Evolutionary conservation across 2,329 filamentous ascomycete species (phyloP), one percentile per base, ranked within the genome.

Genomic region (Biscogniauxia mediterranea): DNA sequence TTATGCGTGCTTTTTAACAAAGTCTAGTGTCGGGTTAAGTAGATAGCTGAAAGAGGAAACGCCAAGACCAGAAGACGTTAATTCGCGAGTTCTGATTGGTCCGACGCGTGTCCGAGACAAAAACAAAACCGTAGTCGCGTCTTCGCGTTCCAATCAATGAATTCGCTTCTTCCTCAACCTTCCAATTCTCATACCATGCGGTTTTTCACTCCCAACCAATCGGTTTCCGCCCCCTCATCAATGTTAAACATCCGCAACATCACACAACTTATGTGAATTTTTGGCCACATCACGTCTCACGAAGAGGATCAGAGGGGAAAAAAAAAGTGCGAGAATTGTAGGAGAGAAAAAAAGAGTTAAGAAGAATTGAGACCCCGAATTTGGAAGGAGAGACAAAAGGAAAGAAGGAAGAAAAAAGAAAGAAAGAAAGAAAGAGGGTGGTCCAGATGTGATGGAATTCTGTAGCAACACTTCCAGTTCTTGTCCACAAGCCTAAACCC

Each of bases 161-260:
- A 19, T 13, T 54, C 56, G 19, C 56, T 58, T 50, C 51, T n/a
- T 42, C 28, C 15, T n/a, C 9, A 4, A 46, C 38, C 32, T 42
- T 17, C 15, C 51, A 58, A 51, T 53, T 26, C 15, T 58, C 50
- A 58, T 15, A 53, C 49, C 32, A 42, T 19, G 54, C 50, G 23
- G 26, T 2, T 23, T n/a, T 19, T 23, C 25, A 17, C 26, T 52
- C 32, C 15, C 25, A 20, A 19, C 61, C 61, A 64, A 66, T 67
- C 63, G 61, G 56, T 46, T 58, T 11, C 51, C 4, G 9, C 23
- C 46, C 26, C 46, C 54, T 60, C 59, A 55, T 61, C 59, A 65
- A 63, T 65, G 49, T 60, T 61, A 63, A 61, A 66, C 63, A 57
- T 53, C 61, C 60, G 63, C 60, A 53, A 58, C 59, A 59, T 64